Conservation (phyloP, 345 rosid genomes). For the Cardiospermum halicacabum region DNA sequence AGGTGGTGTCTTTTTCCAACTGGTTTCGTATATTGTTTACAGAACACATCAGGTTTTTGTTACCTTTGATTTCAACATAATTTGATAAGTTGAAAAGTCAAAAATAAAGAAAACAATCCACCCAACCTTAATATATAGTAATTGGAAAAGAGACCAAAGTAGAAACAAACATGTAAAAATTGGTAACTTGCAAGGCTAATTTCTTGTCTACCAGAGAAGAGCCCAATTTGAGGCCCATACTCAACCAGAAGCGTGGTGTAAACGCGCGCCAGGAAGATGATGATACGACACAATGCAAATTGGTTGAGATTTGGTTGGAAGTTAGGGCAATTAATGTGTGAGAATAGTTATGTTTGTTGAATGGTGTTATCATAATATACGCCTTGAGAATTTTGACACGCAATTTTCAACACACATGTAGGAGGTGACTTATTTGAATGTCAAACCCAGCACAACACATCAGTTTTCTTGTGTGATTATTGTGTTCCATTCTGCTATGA, state of each 20-base stretch:
- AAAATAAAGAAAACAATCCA: background rate
- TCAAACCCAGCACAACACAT: too few relatives aligned
- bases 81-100: too few relatives aligned
- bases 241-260: background rate
- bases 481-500: too few relatives aligned
- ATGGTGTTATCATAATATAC: background rate
- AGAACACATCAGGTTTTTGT: too few relatives aligned
- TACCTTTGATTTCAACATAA: too few relatives aligned
- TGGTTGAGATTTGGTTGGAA: conserved; percentile 27
- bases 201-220: conserved; percentile 11
- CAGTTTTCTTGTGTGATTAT: too few relatives aligned
- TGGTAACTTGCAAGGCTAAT: background rate
- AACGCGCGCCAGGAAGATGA: background rate
- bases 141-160: background rate
- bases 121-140: background rate
- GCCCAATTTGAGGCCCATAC: background rate
- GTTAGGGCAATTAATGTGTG: conserved; percentile 21
- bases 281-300: too few relatives aligned
- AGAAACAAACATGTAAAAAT: background rate
- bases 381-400: conserved; percentile 12
- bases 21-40: background rate
- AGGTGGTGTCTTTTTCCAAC: background rate
- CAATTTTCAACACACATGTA: background rate
- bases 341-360: conserved; percentile 9
- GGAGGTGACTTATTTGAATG: too few relatives aligned